phyloP scores from a whole-genome alignment of 2,329 filamentous ascomycete genomes.

The Epichloe aotearoae region DNA sequence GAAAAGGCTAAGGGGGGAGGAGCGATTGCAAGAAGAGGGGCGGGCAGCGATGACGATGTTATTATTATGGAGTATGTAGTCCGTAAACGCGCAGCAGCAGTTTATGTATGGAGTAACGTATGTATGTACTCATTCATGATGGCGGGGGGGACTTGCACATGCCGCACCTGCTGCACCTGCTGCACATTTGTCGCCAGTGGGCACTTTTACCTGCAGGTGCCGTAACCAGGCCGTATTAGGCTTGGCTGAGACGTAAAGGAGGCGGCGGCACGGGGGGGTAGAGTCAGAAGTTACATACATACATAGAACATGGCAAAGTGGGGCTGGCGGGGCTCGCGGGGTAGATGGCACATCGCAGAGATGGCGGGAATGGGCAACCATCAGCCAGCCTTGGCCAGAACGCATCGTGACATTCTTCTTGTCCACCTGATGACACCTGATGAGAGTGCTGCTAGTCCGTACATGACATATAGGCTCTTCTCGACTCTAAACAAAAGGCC shows the following conservation, averaged over 20 bases:
- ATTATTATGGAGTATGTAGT: background rate
- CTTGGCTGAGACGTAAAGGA: background rate
- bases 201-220: background rate
- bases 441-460: too few species aligned
- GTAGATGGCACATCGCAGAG: background rate
- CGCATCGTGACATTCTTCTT: conserved; percentile 4
- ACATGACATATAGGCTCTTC: background rate
- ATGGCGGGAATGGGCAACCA: conserved; percentile 2
- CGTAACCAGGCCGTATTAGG: background rate
- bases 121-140: background rate
- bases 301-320: background rate
- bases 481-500: background rate
- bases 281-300: background rate
- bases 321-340: background rate
- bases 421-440: background rate
- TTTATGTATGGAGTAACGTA: too few species aligned
- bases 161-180: background rate
- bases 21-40: conserved; percentile 1
- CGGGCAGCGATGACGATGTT: background rate
- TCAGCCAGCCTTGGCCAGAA: background rate
- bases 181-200: background rate
- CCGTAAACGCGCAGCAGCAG: background rate
- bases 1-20: background rate
- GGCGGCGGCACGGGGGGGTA: background rate
- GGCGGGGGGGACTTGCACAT: background rate